Conservation (phyloP, 192 early-diverging fungal genomes). For the Fimicolochytrium jonesii region DNA sequence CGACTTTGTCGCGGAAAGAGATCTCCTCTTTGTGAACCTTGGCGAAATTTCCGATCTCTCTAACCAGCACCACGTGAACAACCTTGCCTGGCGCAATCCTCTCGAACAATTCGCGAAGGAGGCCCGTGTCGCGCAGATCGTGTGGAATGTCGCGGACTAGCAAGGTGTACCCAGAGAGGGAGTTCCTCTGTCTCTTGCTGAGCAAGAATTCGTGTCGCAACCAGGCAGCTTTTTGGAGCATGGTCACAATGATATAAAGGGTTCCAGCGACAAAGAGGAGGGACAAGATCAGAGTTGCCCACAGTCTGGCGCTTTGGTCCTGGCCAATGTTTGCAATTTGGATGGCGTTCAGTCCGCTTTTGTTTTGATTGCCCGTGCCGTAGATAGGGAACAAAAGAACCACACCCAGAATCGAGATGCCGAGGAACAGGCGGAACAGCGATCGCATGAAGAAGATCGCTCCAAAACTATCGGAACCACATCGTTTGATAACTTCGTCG, state of each 20-base stretch:
- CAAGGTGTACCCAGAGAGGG: constrained; percentile 20
- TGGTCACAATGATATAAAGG: constrained; percentile 9
- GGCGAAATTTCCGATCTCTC: constrained; percentile 8
- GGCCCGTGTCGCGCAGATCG: constrained; percentile 4
- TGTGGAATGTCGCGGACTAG: constrained; percentile 26
- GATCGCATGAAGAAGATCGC: constrained; percentile 15
- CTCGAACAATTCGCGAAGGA: constrained; percentile 15
- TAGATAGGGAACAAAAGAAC: constrained; percentile 16
- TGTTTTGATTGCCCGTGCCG: constrained; percentile 10
- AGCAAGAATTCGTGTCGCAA: constrained; percentile 17
- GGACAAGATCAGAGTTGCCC: constrained; percentile 13
- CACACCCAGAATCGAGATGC: constrained; percentile 1
- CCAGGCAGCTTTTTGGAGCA: constrained; percentile 7
- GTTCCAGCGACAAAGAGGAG: constrained; percentile 1
- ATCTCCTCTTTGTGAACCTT: constrained; percentile 14
- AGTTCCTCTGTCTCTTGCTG: not conserved
- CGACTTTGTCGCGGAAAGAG: constrained; percentile 10
- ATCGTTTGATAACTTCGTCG: not conserved
- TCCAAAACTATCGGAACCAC: constrained; percentile 15
- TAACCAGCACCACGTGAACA: constrained; percentile 17
- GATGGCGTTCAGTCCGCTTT: constrained; percentile 7
- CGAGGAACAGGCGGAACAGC: constrained; percentile 5
- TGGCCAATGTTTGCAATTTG: constrained; percentile 15
- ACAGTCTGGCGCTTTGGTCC: constrained; percentile 7
- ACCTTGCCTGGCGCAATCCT: constrained; percentile 20